These are phyloP conservation scores for Botrytis porri DNA, from an alignment of 2,329 filamentous ascomycete species.

Conservation along the genomic window DNA sequence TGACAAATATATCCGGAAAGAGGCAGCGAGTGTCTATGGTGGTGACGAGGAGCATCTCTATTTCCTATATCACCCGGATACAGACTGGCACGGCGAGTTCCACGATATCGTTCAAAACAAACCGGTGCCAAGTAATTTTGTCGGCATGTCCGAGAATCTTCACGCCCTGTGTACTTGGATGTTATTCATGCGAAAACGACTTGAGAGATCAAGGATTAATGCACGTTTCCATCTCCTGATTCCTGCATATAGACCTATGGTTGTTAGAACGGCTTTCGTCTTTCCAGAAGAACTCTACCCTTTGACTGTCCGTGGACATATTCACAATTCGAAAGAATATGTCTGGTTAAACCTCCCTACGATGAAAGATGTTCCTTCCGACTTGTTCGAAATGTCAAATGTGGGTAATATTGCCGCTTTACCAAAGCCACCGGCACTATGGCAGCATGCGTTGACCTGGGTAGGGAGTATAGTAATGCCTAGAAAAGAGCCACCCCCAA, in stretches of 20 bases:
- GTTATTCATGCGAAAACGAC: constrained; percentile 27
- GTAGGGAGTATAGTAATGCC: constrained; percentile 18
- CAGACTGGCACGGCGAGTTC: constrained; percentile 44
- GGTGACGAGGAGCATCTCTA: constrained; percentile 39
- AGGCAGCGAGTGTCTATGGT: constrained; percentile 19
- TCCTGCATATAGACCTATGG: constrained; percentile 42
- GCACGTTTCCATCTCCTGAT: constrained; percentile 41
- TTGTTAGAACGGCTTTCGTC: constrained; percentile 40
- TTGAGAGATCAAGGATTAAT: constrained; percentile 30
- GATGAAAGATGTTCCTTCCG: constrained; percentile 17
- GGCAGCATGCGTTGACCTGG: constrained; percentile 15
- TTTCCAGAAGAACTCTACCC: constrained; percentile 42
- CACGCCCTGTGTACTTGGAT: constrained; percentile 44
- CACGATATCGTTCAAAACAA: constrained; percentile 40
- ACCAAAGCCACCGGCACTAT: constrained; percentile 16
- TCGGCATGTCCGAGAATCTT: constrained; percentile 43
- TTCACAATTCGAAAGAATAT: constrained; percentile 42
- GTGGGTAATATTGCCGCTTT: constrained; percentile 18
- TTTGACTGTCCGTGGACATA: constrained; percentile 42
- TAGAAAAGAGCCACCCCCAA: constrained; percentile 15
- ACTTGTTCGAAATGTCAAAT: constrained; percentile 19
- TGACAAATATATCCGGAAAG: constrained; percentile 23
- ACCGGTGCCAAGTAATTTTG: constrained; percentile 40
- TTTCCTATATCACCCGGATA: constrained; percentile 44
- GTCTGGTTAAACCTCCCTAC: constrained; percentile 42